Evolutionary conservation across 352 stramenopile genomes (phyloP).

Genomic region (Albugo candida): DNA sequence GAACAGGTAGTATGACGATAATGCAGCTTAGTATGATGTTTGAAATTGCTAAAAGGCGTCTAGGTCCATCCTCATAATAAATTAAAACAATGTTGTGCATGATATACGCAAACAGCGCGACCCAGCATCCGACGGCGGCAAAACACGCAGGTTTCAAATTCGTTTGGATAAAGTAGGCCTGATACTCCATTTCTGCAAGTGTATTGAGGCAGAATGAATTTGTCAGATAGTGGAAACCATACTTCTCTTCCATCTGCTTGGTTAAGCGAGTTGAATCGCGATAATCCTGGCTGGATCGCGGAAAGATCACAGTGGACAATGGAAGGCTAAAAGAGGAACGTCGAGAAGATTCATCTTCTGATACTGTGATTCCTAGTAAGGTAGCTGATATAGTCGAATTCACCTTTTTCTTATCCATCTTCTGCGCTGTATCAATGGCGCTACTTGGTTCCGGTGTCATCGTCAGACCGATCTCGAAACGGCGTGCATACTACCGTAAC

Average conservation of each 20-base stretch:
- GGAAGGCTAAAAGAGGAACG: conserved; percentile 42
- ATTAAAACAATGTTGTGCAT: conserved; percentile 20
- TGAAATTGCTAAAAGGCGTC: conserved; percentile 10
- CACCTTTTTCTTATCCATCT: too few relatives aligned
- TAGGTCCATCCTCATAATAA: conserved; percentile 6
- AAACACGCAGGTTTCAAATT: conserved; percentile 40
- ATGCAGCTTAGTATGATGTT: conserved; percentile 22
- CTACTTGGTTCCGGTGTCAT: too few relatives aligned
- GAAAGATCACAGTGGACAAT: conserved; percentile 52
- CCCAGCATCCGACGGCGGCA: conserved; percentile 32
- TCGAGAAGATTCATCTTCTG: conserved; percentile 4
- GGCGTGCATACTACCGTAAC: too few relatives aligned
- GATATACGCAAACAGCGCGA: conserved; percentile 18
- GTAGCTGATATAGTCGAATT: too few relatives aligned
- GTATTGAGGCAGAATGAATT: conserved; percentile 41
- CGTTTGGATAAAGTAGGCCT: conserved; percentile 57
- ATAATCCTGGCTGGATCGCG: conserved; percentile 33
- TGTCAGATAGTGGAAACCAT: conserved; percentile 67
- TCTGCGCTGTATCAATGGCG: too few relatives aligned
- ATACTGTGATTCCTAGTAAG: too few relatives aligned
- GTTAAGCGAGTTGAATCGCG: conserved; percentile 50
- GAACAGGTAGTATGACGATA: conserved; percentile 40
- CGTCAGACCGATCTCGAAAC: too few relatives aligned
- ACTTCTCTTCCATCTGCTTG: conserved; percentile 49
- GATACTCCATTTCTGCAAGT: conserved; percentile 50